A percentile compares a stretch with the other conserved stretches of the same genome.
phyloP scores from a whole-genome alignment of 2,329 filamentous ascomycete genomes.

The Chaetomiaceae sp. region DNA sequence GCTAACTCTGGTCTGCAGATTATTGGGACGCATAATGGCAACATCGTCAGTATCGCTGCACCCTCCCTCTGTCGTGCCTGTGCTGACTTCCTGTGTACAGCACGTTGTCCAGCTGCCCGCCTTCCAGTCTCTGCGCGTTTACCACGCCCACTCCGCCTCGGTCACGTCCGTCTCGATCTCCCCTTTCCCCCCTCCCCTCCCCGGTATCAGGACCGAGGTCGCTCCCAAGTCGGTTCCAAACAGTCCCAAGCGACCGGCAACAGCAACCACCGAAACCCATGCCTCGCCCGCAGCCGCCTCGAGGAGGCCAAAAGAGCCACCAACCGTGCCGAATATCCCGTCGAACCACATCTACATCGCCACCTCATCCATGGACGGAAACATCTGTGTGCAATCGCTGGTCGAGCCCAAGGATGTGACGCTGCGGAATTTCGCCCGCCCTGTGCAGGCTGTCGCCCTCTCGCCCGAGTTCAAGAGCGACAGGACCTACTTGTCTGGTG shows the following conservation, averaged over 20 bases:
- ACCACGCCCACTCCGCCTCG: constrained; percentile 89
- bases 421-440: constrained; percentile 86
- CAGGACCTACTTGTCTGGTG: constrained; percentile 83
- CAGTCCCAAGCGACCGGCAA: constrained; percentile 33
- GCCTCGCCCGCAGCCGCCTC: constrained; percentile 48
- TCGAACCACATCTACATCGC: constrained; percentile 92
- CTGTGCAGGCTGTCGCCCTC: constrained; percentile 86
- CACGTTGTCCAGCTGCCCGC: constrained; percentile 81
- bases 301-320: constrained; percentile 47
- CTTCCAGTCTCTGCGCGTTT: constrained; percentile 76
- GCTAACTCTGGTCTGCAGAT: constrained; percentile 55
- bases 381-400: constrained; percentile 86
- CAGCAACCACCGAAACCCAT: constrained; percentile 39
- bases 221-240: constrained; percentile 35
- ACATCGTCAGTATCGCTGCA: constrained; percentile 60
- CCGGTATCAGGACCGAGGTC: constrained; percentile 40
- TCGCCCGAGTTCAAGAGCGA: constrained; percentile 93
- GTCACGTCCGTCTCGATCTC: constrained; percentile 88
- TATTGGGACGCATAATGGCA: constrained; percentile 92
- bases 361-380: constrained; percentile 91
- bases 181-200: constrained; percentile 63
- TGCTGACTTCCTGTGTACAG: constrained; percentile 39
- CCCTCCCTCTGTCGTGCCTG: constrained; percentile 27
- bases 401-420: constrained; percentile 86
- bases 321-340: constrained; percentile 64